Percentiles rank a stretch among this genome's conserved stretches.
These are phyloP conservation scores for Dactylellina drechsleri DNA, from an alignment of 2,329 filamentous ascomycete species.

Conservation along the genomic window DNA sequence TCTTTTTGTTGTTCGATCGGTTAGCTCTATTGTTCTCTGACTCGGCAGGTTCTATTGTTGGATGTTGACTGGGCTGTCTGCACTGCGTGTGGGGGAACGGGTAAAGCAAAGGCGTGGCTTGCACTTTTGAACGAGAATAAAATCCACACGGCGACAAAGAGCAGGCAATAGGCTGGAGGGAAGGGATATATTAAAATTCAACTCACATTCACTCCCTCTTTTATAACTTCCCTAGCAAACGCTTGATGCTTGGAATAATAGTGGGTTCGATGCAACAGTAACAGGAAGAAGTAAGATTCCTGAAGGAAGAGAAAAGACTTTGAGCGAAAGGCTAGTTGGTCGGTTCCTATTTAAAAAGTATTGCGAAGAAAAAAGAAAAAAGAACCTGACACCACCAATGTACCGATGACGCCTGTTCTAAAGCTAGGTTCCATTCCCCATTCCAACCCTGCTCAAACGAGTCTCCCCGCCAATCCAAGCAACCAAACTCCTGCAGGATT, in stretches of 20 bases:
- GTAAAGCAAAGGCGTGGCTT: too few relatives aligned
- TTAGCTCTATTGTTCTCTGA: not conserved
- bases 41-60: too few relatives aligned
- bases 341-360: slow-evolving; percentile 25
- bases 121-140: too few relatives aligned
- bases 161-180: not conserved
- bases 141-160: too few relatives aligned
- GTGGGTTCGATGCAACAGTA: not conserved
- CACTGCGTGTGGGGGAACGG: not conserved
- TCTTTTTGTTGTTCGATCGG: not conserved
- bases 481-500: slow-evolving; percentile 21
- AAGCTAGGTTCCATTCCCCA: not conserved
- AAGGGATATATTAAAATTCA: not conserved
- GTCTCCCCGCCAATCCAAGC: slow-evolving; percentile 11
- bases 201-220: not conserved
- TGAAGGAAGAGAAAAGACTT: not conserved
- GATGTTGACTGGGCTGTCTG: not conserved
- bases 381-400: slow-evolving; percentile 1
- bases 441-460: not conserved
- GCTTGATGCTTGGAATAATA: not conserved
- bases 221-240: not conserved
- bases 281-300: not conserved
- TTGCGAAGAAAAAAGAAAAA: too few relatives aligned
- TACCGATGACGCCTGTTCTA: slow-evolving; percentile 6
- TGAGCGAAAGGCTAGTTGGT: not conserved